Conservation (phyloP, 2,329 filamentous ascomycete genomes). For the Seiridium unicorne region DNA sequence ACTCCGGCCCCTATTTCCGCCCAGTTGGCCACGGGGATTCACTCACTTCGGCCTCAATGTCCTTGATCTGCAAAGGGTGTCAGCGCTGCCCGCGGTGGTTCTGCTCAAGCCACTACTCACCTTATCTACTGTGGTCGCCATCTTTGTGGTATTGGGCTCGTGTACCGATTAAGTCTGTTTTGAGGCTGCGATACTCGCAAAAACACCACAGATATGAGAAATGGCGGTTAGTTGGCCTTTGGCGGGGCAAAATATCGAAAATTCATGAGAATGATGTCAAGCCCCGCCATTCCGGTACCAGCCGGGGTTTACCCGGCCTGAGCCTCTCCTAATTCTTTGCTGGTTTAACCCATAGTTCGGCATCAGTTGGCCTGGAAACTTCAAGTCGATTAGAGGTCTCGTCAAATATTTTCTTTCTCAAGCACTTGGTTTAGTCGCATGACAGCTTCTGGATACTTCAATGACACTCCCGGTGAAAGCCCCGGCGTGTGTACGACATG, state of each 20-base stretch:
- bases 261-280: conserved; percentile 9
- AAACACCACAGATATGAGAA: neutral
- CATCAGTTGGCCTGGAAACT: neutral
- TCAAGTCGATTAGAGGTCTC: too few relatives aligned
- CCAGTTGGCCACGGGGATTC: conserved; percentile 9
- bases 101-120: conserved; percentile 42
- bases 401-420: too few relatives aligned
- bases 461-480: too few relatives aligned
- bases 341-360: neutral
- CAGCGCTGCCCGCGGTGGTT: conserved; percentile 24
- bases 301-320: conserved; percentile 2
- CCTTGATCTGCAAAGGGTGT: conserved; percentile 72
- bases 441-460: too few relatives aligned
- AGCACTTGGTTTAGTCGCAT: too few relatives aligned
- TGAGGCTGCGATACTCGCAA: neutral
- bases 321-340: neutral
- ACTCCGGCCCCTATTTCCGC: conserved; percentile 1
- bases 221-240: neutral
- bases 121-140: conserved; percentile 98
- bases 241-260: conserved; percentile 7
- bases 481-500: too few relatives aligned
- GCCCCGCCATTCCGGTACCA: neutral
- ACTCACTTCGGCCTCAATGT: conserved; percentile 89
- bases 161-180: neutral
- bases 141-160: conserved; percentile 45